Percentiles rank a stretch among this genome's conserved stretches.
Evolutionary conservation across 192 early-diverging fungal species (phyloP).

Genomic region (Coemansia sp.): DNA sequence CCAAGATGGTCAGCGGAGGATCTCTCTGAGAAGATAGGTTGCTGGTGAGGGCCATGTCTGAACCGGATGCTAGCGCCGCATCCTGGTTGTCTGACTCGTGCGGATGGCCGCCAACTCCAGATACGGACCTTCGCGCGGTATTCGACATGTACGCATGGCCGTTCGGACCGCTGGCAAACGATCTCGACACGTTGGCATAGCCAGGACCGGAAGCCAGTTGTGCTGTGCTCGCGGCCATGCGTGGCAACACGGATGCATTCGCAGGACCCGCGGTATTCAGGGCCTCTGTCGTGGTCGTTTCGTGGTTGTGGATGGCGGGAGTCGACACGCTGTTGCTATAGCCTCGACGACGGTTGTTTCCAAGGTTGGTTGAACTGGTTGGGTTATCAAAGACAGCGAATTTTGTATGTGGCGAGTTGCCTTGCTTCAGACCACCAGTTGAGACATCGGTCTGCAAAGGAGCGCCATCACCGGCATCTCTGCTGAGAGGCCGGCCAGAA

Average conservation of each 20-base stretch:
- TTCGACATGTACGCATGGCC: not conserved
- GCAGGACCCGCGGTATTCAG: slow-evolving; percentile 3
- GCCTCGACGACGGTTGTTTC: not conserved
- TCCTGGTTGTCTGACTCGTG: slow-evolving; percentile 10
- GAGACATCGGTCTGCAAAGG: not conserved
- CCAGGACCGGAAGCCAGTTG: not conserved
- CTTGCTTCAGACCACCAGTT: not conserved
- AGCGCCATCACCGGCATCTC: not conserved
- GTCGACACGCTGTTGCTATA: slow-evolving; percentile 28
- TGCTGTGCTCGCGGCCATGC: slow-evolving; percentile 12
- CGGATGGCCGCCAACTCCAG: slow-evolving; percentile 13
- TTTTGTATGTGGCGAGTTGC: not conserved
- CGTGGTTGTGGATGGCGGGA: slow-evolving; percentile 19
- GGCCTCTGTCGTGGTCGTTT: not conserved
- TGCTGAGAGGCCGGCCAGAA: not conserved
- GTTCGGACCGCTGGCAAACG: not conserved
- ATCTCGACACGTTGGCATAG: not conserved
- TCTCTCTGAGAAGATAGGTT: slow-evolving; percentile 49
- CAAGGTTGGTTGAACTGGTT: not conserved
- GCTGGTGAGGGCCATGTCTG: slow-evolving; percentile 29
- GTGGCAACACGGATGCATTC: slow-evolving; percentile 17
- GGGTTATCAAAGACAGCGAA: not conserved
- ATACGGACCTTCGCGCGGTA: slow-evolving; percentile 23
- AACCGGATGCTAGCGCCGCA: not conserved
- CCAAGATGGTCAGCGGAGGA: slow-evolving; percentile 38